Conservation (phyloP, 768 basidiomycete species). For the Leccinum fibrillosum region DNA sequence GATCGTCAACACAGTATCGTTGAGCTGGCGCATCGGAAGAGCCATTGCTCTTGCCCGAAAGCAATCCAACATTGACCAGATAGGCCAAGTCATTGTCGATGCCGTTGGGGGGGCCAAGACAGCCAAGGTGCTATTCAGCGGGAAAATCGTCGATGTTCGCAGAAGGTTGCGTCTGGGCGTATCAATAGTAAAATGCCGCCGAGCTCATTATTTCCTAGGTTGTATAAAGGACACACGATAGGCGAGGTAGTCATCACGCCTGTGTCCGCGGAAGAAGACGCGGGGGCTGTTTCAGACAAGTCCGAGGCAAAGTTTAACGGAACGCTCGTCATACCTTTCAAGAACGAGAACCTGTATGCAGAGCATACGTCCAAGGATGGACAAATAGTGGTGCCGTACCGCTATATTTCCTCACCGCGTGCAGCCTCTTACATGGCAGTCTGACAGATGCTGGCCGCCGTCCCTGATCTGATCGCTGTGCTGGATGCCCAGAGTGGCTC, state of each 20-base stretch:
- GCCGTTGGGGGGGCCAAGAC: conserved; percentile 34
- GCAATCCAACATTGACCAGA: conserved; percentile 39
- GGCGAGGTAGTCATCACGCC: conserved; percentile 35
- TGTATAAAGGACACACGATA: conserved; percentile 40
- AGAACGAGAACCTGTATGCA: conserved; percentile 60
- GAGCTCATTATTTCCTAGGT: conserved; percentile 6
- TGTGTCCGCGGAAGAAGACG: conserved; percentile 25
- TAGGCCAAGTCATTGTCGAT: conserved; percentile 34
- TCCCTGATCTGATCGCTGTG: conserved; percentile 65
- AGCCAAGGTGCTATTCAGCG: conserved; percentile 48
- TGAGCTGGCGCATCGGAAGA: conserved; percentile 62
- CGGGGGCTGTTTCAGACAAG: conserved; percentile 22
- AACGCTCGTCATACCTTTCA: conserved; percentile 52
- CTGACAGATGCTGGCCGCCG: conserved; percentile 46
- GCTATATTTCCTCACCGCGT: neutral
- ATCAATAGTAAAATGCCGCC: neutral
- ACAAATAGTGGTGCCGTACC: conserved; percentile 14
- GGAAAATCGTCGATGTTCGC: conserved; percentile 56
- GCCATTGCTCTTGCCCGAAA: conserved; percentile 52
- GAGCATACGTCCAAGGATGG: conserved; percentile 35
- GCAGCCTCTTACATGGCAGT: conserved; percentile 1
- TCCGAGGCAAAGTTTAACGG: conserved; percentile 24
- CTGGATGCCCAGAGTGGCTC: conserved; percentile 60
- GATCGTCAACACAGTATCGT: conserved; percentile 51
- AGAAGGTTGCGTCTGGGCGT: conserved; percentile 26